Percentiles rank a stretch among this genome's conserved stretches.
Evolutionary conservation across 1,284 basidiomycete genomes (phyloP).

Genomic region (Cryptococcus amylolentus): DNA sequence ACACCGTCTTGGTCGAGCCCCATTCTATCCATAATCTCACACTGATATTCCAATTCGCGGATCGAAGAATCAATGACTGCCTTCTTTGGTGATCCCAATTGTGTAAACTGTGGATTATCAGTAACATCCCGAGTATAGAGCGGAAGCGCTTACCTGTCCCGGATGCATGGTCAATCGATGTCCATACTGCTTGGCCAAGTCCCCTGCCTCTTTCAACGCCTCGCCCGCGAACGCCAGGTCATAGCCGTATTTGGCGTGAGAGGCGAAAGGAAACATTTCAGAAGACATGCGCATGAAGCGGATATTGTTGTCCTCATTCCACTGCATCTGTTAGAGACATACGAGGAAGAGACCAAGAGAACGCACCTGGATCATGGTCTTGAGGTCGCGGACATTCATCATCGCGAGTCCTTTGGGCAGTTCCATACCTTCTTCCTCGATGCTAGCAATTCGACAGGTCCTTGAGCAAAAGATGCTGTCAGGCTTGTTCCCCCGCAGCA

Average conservation of each 20-base stretch:
- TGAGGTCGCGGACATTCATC: constrained; percentile 69
- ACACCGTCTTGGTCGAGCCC: constrained; percentile 51
- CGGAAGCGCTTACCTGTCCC: constrained; percentile 56
- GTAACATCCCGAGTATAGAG: not conserved
- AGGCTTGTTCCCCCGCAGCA: constrained; percentile 16
- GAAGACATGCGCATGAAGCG: constrained; percentile 78
- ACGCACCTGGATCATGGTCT: constrained; percentile 58
- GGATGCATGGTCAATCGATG: constrained; percentile 84
- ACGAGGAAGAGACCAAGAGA: not conserved
- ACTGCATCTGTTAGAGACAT: constrained; percentile 48
- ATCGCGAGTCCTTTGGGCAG: constrained; percentile 73
- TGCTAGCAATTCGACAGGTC: constrained; percentile 67
- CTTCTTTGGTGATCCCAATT: constrained; percentile 71
- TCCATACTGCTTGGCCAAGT: constrained; percentile 68
- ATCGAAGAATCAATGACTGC: constrained; percentile 70
- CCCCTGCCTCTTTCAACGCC: constrained; percentile 56
- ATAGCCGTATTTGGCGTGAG: constrained; percentile 78
- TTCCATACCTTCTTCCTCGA: constrained; percentile 75
- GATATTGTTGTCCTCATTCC: constrained; percentile 78
- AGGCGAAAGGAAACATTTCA: constrained; percentile 88
- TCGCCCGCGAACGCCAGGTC: constrained; percentile 55
- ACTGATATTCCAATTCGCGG: constrained; percentile 76
- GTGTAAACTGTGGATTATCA: constrained; percentile 58
- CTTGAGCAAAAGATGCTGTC: constrained; percentile 54
- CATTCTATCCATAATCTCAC: constrained; percentile 81